Base-by-base conservation (phyloP, 148 eudicot species). In the Vaccinium vitisidaea region DNA sequence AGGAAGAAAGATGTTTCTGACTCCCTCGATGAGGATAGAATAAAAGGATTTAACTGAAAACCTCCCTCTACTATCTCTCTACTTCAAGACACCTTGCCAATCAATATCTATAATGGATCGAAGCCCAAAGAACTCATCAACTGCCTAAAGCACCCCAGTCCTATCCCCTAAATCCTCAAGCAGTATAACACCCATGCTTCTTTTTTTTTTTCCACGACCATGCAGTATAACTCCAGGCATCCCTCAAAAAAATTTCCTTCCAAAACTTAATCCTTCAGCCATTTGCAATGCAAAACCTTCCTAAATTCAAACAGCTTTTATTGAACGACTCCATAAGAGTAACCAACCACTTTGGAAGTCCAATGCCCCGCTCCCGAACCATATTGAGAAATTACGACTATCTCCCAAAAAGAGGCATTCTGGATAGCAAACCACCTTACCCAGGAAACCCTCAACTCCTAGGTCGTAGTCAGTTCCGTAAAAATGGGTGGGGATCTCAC, bases 171-270 rank as follows among this genome's bases (percentile, higher is more conserved):
- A 25, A 70, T 70, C 70, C 30, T 65, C 71, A 65, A 32, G 75
- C 32, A 32, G 75, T 30, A 5, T 14, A 32, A 70, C 46, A 70
- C 19, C 39, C 75, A 70, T 13, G 19, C 75, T 70, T 32, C 1
- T 32, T 32, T 36, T 70, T 70, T 25, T 12, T 70, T n/a, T 43
- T 70, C 18, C 43, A 70, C 8, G 15, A 32, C 46, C 13, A 70
- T 70, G 74, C 15, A 27, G 36, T 67, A 12, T 59, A 25, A 67
- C 75, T 70, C 75, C 18, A 70, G 75, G 75, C 75, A 70, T 70
- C 46, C 63, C 43, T 30, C 19, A 65, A 65, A 27, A 21, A 70
- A 1, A 2, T 14, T 27, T 70, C 39, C 16, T 25, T 70, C 46
- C 75, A 70, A 70, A 6, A 70, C 75, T 15, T 70, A 27, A 70